Conservation (phyloP, 2,329 filamentous ascomycete species). For the Clathrospora elynae region DNA sequence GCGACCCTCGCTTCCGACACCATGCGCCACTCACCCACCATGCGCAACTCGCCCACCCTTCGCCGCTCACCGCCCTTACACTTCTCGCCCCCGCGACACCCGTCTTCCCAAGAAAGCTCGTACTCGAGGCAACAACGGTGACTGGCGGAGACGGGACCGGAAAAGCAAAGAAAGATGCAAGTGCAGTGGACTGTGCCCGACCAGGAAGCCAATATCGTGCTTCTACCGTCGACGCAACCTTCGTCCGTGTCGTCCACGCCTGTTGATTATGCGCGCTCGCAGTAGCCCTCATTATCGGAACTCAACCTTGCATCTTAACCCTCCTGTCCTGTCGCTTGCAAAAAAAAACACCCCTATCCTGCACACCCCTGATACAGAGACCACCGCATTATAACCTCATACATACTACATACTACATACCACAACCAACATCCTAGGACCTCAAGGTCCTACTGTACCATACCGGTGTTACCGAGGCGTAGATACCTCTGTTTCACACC, state of each 20-base stretch:
- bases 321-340: too few species aligned
- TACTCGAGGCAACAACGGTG: constrained; percentile 36
- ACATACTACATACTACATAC: too few species aligned
- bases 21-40: constrained; percentile 35
- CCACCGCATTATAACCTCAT: too few species aligned
- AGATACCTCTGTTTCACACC: too few species aligned
- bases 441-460: too few species aligned
- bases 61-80: constrained; percentile 41
- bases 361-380: too few species aligned
- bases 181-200: constrained; percentile 45
- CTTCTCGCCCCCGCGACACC: constrained; percentile 34
- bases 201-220: constrained; percentile 42
- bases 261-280: constrained; percentile 16
- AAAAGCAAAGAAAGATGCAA: constrained; percentile 43
- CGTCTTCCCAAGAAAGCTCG: constrained; percentile 35
- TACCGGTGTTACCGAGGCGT: too few species aligned
- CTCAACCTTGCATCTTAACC: too few species aligned
- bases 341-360: too few species aligned
- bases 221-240: constrained; percentile 38
- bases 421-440: too few species aligned
- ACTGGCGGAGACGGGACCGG: constrained; percentile 42
- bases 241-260: constrained; percentile 33
- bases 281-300: too few species aligned
- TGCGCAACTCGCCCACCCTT: constrained; percentile 36
- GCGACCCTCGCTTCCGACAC: constrained; percentile 33